These are phyloP conservation scores for Canariomyces notabilis DNA, from an alignment of 2,329 filamentous ascomycete species.

Conservation along the genomic window DNA sequence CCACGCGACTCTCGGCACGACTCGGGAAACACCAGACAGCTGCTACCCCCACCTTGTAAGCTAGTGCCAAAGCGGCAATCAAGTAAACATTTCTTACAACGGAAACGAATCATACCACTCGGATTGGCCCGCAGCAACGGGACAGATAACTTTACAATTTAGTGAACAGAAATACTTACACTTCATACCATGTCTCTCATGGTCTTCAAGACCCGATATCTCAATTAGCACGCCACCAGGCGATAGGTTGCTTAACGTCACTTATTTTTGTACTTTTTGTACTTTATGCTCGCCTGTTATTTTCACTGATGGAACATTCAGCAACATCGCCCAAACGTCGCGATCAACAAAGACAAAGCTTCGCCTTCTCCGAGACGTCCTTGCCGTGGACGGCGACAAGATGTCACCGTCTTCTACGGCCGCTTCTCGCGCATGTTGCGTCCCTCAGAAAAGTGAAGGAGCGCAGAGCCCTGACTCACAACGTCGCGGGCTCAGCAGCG, in stretches of 20 bases:
- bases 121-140: neutral
- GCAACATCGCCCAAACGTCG: slow-evolving; percentile 8
- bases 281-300: neutral
- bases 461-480: slow-evolving; percentile 12
- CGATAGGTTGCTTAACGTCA: neutral
- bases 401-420: slow-evolving; percentile 44
- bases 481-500: neutral
- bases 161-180: neutral
- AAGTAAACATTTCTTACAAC: slow-evolving; percentile 13
- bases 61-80: slow-evolving; percentile 9
- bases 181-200: neutral
- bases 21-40: slow-evolving; percentile 4
- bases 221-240: neutral
- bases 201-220: neutral
- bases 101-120: slow-evolving; percentile 7
- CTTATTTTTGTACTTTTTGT: neutral
- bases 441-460: slow-evolving; percentile 34
- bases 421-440: slow-evolving; percentile 40
- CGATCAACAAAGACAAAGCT: slow-evolving; percentile 2
- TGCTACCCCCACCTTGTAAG: neutral
- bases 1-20: slow-evolving; percentile 13
- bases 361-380: slow-evolving; percentile 6
- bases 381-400: slow-evolving; percentile 43
- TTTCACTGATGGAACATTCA: slow-evolving; percentile 8
- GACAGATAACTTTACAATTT: neutral